phyloP scores from a whole-genome alignment of 306 rosid species.

The Boehmeria nivea region DNA sequence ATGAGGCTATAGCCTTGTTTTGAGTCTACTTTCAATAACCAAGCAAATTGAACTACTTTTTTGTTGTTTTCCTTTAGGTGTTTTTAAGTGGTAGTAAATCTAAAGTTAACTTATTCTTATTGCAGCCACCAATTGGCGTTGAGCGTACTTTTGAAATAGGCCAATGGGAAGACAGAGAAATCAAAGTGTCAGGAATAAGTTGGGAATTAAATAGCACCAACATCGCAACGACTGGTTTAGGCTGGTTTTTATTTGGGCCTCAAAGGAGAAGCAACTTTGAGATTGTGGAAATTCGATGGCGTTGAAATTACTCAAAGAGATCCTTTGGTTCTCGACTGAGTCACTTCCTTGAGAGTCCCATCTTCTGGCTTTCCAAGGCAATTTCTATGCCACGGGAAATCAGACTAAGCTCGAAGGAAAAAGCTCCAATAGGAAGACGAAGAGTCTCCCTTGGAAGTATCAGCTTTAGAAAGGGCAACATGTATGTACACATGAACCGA shows the following conservation, averaged over 20 bases:
- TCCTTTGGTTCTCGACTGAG: slow-evolving; percentile 84
- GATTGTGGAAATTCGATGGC: slow-evolving; percentile 66
- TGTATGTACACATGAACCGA: too few relatives aligned
- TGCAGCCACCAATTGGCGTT: slow-evolving; percentile 68
- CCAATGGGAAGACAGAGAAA: slow-evolving; percentile 60
- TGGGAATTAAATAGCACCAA: slow-evolving; percentile 81
- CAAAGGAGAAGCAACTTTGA: slow-evolving; percentile 79
- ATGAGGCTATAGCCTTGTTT: too few relatives aligned
- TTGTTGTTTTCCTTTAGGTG: too few relatives aligned
- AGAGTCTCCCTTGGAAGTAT: slow-evolving; percentile 37
- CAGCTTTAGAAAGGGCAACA: too few relatives aligned
- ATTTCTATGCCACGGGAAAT: slow-evolving; percentile 57
- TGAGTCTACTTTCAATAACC: too few relatives aligned
- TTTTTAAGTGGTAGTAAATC: too few relatives aligned
- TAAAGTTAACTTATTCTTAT: neutral
- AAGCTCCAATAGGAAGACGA: slow-evolving; percentile 37
- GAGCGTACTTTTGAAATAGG: slow-evolving; percentile 61
- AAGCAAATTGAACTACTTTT: too few relatives aligned
- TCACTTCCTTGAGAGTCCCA: slow-evolving; percentile 62
- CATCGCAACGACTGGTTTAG: slow-evolving; percentile 69
- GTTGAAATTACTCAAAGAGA: slow-evolving; percentile 70
- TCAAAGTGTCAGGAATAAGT: slow-evolving; percentile 65
- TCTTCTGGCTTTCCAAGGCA: slow-evolving; percentile 82
- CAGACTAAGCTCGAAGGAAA: slow-evolving; percentile 56
- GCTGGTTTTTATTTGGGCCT: slow-evolving; percentile 78